These are phyloP conservation scores for Metschnikowia colocasiae DNA, from an alignment of 805 yeast species.

Conservation along the genomic window DNA sequence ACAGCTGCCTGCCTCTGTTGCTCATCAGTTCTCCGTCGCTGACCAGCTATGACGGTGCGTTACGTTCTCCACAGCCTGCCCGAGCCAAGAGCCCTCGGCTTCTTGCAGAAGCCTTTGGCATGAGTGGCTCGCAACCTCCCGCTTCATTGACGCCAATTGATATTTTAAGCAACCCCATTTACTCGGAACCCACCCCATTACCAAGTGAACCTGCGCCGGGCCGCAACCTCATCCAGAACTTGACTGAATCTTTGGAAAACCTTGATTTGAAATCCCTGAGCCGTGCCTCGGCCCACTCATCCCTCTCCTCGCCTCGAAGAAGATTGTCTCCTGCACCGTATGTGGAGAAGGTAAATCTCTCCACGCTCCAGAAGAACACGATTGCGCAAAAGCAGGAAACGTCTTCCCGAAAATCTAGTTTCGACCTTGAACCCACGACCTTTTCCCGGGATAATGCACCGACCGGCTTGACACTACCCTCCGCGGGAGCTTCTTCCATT, in stretches of 20 bases:
- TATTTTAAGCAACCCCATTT: conserved; percentile 1
- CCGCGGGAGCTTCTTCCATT: conserved; percentile 8
- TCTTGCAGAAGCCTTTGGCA: background rate
- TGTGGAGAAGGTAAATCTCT: conserved; percentile 48
- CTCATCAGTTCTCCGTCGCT: background rate
- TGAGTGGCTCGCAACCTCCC: background rate
- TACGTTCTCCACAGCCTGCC: conserved; percentile 3
- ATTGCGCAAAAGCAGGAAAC: conserved; percentile 16
- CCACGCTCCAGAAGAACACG: conserved; percentile 57
- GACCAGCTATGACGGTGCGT: background rate
- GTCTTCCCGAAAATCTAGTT: conserved; percentile 15
- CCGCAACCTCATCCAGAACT: conserved; percentile 18
- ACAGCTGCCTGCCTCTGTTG: conserved; percentile 2
- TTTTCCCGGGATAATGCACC: conserved; percentile 8
- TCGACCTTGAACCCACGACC: conserved; percentile 13
- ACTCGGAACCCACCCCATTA: conserved; percentile 13
- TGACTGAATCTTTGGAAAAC: conserved; percentile 27
- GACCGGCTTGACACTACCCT: conserved; percentile 10
- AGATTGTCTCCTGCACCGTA: conserved; percentile 53
- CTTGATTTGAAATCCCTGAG: conserved; percentile 26
- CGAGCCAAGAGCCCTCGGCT: background rate
- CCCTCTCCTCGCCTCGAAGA: conserved; percentile 51
- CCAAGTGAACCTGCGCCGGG: background rate
- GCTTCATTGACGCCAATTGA: conserved; percentile 3
- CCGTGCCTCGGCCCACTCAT: conserved; percentile 21